phyloP scores from a whole-genome alignment of 257 asterid species.

The Ajuga chamaepitys region DNA sequence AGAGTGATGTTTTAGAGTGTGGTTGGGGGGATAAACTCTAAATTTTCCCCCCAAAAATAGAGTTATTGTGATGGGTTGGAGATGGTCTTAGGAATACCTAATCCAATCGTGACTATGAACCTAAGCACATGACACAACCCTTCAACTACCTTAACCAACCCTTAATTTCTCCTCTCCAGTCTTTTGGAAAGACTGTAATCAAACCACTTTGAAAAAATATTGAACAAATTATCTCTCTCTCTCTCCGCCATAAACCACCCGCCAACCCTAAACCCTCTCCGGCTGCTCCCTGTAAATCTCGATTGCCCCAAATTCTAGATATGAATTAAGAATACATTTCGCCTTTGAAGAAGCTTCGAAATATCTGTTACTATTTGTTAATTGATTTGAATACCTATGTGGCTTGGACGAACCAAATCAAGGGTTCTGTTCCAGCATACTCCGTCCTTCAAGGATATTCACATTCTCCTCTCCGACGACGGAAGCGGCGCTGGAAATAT shows the following conservation, averaged over 20 bases:
- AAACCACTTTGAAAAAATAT: not conserved
- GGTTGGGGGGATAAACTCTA: too few species aligned
- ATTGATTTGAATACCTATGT: conserved; percentile 53
- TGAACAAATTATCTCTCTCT: not conserved
- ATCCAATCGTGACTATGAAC: not conserved
- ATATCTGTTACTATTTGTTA: not conserved
- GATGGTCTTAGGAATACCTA: conserved; percentile 3
- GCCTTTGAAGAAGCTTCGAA: not conserved
- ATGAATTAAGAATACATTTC: not conserved
- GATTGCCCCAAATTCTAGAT: conserved; percentile 3
- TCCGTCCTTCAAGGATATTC: conserved; percentile 75
- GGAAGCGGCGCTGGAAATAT: conserved; percentile 8
- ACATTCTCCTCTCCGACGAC: conserved; percentile 50
- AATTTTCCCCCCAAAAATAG: too few species aligned
- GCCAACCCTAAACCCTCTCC: conserved; percentile 28
- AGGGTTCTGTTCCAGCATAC: conserved; percentile 34
- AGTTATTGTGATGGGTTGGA: too few species aligned
- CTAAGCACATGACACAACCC: not conserved
- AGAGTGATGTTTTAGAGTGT: too few species aligned
- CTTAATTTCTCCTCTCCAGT: not conserved
- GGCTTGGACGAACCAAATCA: conserved; percentile 67
- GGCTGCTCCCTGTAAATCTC: conserved; percentile 9
- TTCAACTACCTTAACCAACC: conserved; percentile 20
- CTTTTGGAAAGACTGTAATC: not conserved
- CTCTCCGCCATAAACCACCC: conserved; percentile 7